Evolutionary conservation across 1,284 basidiomycete genomes (phyloP).

Genomic region (Puccinia horiana): DNA sequence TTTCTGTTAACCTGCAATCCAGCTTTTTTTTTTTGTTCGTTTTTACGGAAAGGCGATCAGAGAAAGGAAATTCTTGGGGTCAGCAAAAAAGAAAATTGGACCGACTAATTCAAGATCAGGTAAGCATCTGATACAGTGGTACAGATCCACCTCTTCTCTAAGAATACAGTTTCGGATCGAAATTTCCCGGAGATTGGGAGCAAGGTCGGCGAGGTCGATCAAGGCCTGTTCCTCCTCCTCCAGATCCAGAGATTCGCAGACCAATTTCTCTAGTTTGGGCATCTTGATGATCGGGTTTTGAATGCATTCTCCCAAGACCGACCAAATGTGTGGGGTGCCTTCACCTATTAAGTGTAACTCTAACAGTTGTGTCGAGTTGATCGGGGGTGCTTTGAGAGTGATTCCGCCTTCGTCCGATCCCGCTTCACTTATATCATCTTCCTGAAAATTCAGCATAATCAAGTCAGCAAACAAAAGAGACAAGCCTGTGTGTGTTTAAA

Average conservation of each 20-base stretch:
- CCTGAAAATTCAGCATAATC: neutral
- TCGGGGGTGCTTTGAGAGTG: slow-evolving; percentile 18
- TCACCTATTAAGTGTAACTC: slow-evolving; percentile 38
- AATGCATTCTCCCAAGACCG: slow-evolving; percentile 40
- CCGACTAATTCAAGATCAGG: slow-evolving; percentile 43
- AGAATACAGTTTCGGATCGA: slow-evolving; percentile 31
- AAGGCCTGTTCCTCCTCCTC: slow-evolving; percentile 49
- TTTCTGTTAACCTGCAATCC: slow-evolving; percentile 47
- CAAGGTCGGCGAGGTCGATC: slow-evolving; percentile 34
- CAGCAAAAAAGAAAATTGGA: slow-evolving; percentile 8
- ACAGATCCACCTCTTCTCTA: slow-evolving; percentile 46
- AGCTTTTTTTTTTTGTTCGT: slow-evolving; percentile 5
- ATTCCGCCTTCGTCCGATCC: slow-evolving; percentile 33
- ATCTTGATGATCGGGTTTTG: slow-evolving; percentile 48
- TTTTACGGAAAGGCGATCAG: neutral
- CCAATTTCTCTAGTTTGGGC: slow-evolving; percentile 30
- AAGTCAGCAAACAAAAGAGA: neutral
- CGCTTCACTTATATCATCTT: slow-evolving; percentile 42
- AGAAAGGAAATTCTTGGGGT: neutral
- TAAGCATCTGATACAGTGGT: slow-evolving; percentile 49
- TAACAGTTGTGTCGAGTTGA: slow-evolving; percentile 4
- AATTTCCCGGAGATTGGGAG: slow-evolving; percentile 26
- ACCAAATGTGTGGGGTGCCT: slow-evolving; percentile 46
- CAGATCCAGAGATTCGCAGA: slow-evolving; percentile 35
- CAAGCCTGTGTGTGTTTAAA: neutral